phyloP scores from a whole-genome alignment of 495 filamentous ascomycete genomes.

The Penicillium dipodomyicola region DNA sequence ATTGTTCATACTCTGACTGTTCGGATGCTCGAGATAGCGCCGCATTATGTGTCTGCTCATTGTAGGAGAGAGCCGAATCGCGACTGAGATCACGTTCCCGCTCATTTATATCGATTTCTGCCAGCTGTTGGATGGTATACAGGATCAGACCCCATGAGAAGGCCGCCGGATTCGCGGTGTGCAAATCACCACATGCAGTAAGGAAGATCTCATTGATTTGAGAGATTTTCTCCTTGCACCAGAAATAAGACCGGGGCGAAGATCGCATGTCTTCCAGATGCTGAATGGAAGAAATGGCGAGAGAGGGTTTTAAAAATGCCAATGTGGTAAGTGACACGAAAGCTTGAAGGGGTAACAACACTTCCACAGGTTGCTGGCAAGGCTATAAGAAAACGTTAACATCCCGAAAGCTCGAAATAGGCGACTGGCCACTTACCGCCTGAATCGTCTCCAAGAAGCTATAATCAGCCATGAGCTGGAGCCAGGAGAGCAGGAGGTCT shows the following conservation, averaged over 20 bases:
- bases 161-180: constrained; percentile 62
- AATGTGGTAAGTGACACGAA: constrained; percentile 72
- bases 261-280: constrained; percentile 21
- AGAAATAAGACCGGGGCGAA: constrained; percentile 56
- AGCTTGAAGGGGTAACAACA: constrained; percentile 61
- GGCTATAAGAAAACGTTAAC: constrained; percentile 30
- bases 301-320: constrained; percentile 66
- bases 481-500: constrained; percentile 67
- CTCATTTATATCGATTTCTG: not conserved
- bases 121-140: constrained; percentile 58
- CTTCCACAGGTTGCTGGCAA: constrained; percentile 44
- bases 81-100: constrained; percentile 53
- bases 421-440: constrained; percentile 45
- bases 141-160: constrained; percentile 77
- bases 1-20: constrained; percentile 48
- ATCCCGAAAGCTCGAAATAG: not conserved
- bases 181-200: constrained; percentile 44
- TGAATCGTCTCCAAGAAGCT: constrained; percentile 61
- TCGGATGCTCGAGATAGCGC: constrained; percentile 30
- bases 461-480: constrained; percentile 61
- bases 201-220: constrained; percentile 64
- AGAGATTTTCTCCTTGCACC: constrained; percentile 58
- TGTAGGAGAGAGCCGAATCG: constrained; percentile 59
- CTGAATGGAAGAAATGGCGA: constrained; percentile 33
- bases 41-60: constrained; percentile 38